Evolutionary conservation across 2,329 filamentous ascomycete species (phyloP).

Genomic region (Rhynchosporium secalis): DNA sequence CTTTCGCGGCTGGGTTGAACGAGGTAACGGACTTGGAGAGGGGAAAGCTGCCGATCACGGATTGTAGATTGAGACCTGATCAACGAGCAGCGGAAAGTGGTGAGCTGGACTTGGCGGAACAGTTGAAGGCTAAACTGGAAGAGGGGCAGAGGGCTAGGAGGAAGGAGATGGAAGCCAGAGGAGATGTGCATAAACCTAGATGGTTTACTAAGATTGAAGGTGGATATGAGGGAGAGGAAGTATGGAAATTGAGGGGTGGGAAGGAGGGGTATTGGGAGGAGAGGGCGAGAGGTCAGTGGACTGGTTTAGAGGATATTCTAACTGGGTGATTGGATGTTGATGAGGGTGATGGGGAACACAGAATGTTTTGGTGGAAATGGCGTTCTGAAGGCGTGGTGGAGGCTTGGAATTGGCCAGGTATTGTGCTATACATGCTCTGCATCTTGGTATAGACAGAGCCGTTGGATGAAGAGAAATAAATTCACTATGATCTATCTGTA

Average conservation of each 20-base stretch:
- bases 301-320: constrained; percentile 54
- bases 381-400: not conserved
- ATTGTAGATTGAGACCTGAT: constrained; percentile 81
- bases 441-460: constrained; percentile 15
- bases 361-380: not conserved
- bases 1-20: constrained; percentile 83
- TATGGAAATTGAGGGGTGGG: constrained; percentile 75
- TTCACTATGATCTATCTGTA: not conserved
- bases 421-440: not conserved
- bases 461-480: constrained; percentile 16
- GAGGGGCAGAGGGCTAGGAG: constrained; percentile 79
- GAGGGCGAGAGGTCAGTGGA: constrained; percentile 68
- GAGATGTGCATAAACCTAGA: constrained; percentile 69
- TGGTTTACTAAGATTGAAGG: constrained; percentile 78
- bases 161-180: constrained; percentile 71
- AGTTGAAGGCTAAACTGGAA: constrained; percentile 78
- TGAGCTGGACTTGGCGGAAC: constrained; percentile 80
- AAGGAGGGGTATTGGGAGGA: constrained; percentile 95
- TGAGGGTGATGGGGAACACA: not conserved
- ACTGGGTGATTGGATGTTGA: constrained; percentile 10
- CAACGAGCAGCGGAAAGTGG: constrained; percentile 83
- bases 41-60: constrained; percentile 73
- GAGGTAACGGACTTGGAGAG: constrained; percentile 82
- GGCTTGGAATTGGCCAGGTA: not conserved
- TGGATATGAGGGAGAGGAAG: constrained; percentile 61